Percentiles rank a stretch among this genome's conserved stretches.
Conservation (phyloP, 1,139 yeast genomes). For the Kodamaea plutei region DNA sequence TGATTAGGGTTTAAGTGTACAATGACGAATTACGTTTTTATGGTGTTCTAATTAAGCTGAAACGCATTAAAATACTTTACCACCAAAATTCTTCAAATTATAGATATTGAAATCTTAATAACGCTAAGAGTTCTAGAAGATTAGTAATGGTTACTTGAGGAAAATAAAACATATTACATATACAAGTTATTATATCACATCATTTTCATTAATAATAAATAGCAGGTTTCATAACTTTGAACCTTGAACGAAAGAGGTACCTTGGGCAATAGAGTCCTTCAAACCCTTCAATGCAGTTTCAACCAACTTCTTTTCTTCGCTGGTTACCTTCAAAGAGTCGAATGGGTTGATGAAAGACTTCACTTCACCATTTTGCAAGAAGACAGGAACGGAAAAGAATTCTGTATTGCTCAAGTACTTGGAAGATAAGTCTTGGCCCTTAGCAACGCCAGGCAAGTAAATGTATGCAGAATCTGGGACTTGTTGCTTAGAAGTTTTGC, state of each 20-base stretch:
- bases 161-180: too few species aligned
- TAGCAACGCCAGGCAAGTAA: constrained; percentile 52
- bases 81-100: too few species aligned
- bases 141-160: too few species aligned
- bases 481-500: constrained; percentile 19
- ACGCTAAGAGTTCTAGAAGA: too few species aligned
- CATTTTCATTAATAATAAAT: too few species aligned
- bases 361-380: constrained; percentile 48
- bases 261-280: constrained; percentile 55
- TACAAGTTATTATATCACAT: too few species aligned
- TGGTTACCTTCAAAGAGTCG: constrained; percentile 31
- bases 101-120: too few species aligned
- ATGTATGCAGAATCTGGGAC: constrained; percentile 59
- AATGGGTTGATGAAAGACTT: constrained; percentile 44
- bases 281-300: constrained; percentile 53
- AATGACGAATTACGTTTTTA: too few species aligned
- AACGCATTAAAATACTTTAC: too few species aligned
- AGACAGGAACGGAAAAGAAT: constrained; percentile 62
- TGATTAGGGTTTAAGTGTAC: too few species aligned
- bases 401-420: constrained; percentile 37
- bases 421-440: constrained; percentile 44
- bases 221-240: constrained; percentile 32
- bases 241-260: constrained; percentile 52
- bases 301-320: constrained; percentile 44
- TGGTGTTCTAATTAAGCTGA: too few species aligned